Base-by-base conservation (phyloP, 208 protist genomes). In the Leishmania braziliensis region DNA sequence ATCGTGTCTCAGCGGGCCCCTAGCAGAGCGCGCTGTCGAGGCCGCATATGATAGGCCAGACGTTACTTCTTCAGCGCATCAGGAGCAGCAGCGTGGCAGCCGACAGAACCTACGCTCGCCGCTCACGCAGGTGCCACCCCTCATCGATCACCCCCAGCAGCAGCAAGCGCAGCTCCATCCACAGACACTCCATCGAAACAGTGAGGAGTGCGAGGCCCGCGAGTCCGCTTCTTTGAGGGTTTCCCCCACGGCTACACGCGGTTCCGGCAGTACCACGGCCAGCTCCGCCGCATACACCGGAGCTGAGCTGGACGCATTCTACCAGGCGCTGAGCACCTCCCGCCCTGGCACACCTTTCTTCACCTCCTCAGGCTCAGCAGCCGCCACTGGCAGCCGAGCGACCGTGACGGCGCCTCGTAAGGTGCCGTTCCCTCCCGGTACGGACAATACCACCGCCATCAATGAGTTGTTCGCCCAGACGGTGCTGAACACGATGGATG, bases 391-490 rank as follows among this genome's bases (percentile, higher is more conserved):
- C 10, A 29, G 8, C 29, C 12, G 12, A 29, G 62, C 62, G 29
- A 68, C 62, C 14, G 62, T 10, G 62, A 39, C 14, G 26, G 29
- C 29, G 62, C 29, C 62, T 68, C 62, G 62, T 5, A 68, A 43
- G 62, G 62, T 68, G 26, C 62, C 33, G 62, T 68, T 39, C 14
- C 62, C 62, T 20, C 5, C 12, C 62, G 29, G 62, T 29, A 68
- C 29, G 29, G 70, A 36, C 70, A 51, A 60, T 48, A 10, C 20
- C n/a, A 75, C 39, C 46, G 48, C 70, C 26, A 56, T 79, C 43
- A 36, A 20, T 26, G 80, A 84, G 33, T 26, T 84, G 26, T 84
- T 84, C 29, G 48, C 76, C 60, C 71, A 84, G 60, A 26, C 65
- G 26, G 50, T 78, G 14, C 56, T 58, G 36, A 48, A 66, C 20